Evolutionary conservation across 805 yeast genomes (phyloP).

Genomic region (Candida ovalis): DNA sequence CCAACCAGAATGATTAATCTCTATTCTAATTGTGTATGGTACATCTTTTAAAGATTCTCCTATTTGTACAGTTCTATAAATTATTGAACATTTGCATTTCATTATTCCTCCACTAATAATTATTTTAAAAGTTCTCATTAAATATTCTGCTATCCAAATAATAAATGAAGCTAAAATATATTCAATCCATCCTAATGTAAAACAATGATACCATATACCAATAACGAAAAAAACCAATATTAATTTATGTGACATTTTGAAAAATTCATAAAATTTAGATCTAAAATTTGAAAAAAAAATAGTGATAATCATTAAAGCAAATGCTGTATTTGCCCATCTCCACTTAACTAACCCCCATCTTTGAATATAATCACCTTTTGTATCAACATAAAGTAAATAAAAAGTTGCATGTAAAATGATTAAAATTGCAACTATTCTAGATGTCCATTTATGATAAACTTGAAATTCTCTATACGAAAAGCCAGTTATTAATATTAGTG

Average conservation of each 20-base stretch:
- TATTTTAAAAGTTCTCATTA: conserved; percentile 52
- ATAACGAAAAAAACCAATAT: conserved; percentile 39
- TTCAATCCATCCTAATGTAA: conserved; percentile 46
- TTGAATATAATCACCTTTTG: conserved; percentile 32
- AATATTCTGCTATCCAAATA: conserved; percentile 69
- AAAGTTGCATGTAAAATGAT: conserved; percentile 36
- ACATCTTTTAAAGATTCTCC: conserved; percentile 1
- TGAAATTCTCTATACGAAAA: conserved; percentile 34
- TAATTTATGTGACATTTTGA: conserved; percentile 41
- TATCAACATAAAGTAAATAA: conserved; percentile 35
- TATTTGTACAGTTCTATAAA: conserved; percentile 17
- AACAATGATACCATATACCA: conserved; percentile 46
- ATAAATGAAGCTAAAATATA: conserved; percentile 52
- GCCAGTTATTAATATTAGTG: conserved; percentile 30
- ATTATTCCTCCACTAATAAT: conserved; percentile 57
- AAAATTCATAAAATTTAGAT: conserved; percentile 40
- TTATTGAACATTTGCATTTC: conserved; percentile 40
- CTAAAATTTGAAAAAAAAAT: conserved; percentile 33
- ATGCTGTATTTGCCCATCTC: conserved; percentile 41
- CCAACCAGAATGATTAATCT: conserved; percentile 46
- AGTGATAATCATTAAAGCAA: conserved; percentile 26
- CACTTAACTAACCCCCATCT: conserved; percentile 39
- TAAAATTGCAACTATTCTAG: conserved; percentile 37
- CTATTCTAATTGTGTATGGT: conserved; percentile 43
- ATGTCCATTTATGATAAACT: conserved; percentile 37